These are phyloP conservation scores for Helicostylum pulchrum DNA, from an alignment of 192 early-diverging fungal genomes.

Conservation along the genomic window DNA sequence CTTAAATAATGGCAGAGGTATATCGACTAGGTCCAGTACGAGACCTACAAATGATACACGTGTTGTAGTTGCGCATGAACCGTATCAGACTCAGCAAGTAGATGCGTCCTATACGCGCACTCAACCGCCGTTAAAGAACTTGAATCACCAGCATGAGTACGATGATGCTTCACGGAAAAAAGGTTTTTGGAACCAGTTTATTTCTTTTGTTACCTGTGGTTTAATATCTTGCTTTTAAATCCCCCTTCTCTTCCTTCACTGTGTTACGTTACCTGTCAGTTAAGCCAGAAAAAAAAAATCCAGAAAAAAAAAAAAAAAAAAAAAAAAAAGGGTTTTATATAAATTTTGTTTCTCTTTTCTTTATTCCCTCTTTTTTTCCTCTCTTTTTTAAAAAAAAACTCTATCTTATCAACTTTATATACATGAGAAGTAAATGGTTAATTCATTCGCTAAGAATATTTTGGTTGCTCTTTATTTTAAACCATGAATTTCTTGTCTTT, in stretches of 20 bases:
- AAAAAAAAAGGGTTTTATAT: not conserved
- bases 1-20: constrained; percentile 52
- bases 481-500: constrained; percentile 15
- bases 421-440: constrained; percentile 4
- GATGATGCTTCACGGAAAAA: constrained; percentile 15
- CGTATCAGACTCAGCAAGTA: not conserved
- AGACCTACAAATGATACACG: not conserved
- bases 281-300: not conserved
- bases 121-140: constrained; percentile 1
- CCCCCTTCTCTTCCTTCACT: too few relatives aligned
- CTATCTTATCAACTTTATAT: not conserved
- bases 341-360: not conserved
- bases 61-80: too few relatives aligned
- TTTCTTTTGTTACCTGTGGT: constrained; percentile 16
- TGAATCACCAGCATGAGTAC: not conserved
- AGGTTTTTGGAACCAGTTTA: constrained; percentile 14
- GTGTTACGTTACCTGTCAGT: too few relatives aligned
- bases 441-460: constrained; percentile 7
- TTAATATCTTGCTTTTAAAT: constrained; percentile 12
- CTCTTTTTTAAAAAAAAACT: not conserved
- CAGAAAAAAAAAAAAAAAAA: constrained; percentile 1
- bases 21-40: constrained; percentile 15
- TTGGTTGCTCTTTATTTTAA: constrained; percentile 17
- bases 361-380: not conserved
- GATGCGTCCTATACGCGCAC: not conserved